Conservation (phyloP, 331 rosid genomes). For the Cydonia oblonga region DNA sequence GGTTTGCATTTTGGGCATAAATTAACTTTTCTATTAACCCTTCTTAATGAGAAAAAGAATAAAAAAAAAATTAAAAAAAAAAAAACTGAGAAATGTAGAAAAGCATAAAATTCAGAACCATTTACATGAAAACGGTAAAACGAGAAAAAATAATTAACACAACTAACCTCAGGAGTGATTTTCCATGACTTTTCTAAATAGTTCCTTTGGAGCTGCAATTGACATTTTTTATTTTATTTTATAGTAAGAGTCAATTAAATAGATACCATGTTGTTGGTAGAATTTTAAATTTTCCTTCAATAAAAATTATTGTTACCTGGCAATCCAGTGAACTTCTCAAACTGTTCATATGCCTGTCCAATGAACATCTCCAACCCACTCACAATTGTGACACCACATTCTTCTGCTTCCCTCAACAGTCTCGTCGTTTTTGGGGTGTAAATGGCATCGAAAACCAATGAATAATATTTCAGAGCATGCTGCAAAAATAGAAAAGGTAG, state of each 20-base stretch:
- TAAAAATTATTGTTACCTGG: conserved; percentile 46
- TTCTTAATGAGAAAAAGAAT: too few relatives aligned
- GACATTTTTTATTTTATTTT: not conserved
- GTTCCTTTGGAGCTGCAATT: conserved; percentile 71
- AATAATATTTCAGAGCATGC: conserved; percentile 56
- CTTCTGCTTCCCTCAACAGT: conserved; percentile 82
- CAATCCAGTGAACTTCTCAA: conserved; percentile 68
- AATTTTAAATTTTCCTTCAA: not conserved
- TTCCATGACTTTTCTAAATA: conserved; percentile 52
- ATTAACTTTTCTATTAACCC: not conserved
- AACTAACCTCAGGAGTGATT: conserved; percentile 35
- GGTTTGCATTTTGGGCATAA: not conserved
- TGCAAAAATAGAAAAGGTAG: conserved; percentile 26
- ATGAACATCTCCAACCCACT: conserved; percentile 78
- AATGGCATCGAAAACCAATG: conserved; percentile 86
- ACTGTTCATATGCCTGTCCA: conserved; percentile 82
- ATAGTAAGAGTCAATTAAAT: not conserved
- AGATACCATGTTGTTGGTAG: not conserved
- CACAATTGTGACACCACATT: conserved; percentile 64
- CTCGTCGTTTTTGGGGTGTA: conserved; percentile 79
- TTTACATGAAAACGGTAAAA: not conserved
- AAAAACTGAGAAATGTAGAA: too few relatives aligned
- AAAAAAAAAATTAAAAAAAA: too few relatives aligned
- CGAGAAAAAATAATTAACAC: not conserved
- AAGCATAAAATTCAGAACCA: too few relatives aligned